Evolutionary conservation across 768 basidiomycete species (phyloP), one percentile per base, ranked within the genome.

Genomic region (Lactarius akahatsu): DNA sequence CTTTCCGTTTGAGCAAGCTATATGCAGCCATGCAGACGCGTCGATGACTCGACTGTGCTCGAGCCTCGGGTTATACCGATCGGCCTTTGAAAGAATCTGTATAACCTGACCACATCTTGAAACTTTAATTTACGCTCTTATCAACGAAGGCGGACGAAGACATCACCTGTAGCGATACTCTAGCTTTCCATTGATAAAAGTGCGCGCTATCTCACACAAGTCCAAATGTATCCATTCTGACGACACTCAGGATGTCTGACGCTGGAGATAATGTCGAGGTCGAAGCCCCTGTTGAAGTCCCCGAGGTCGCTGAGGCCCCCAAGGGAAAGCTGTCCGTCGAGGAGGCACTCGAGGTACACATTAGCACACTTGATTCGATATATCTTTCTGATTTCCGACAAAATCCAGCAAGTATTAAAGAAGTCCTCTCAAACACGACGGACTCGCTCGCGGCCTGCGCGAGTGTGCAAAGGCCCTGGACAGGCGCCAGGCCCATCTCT

Each of bases 381-480:
- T 34, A 7, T n/a, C n/a, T 57, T 23, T 16, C 63, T 18, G 54
- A 38, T 30, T 7, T 15, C 61, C 23, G 45, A 11, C 26, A 60
- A 20, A 23, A 36, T 77, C 62, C 77, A 98, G 91, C 91, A 96
- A 91, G 96, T 99, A 71, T 83, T 99, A 86, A 99, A 98, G 86
- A 97, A 94, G 76, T 93, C 96, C 96, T 65, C 89, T 99, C 74
- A 89, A 95, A 71, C 96, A 98, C 82, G 96, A 99, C 77, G 96
- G 96, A 76, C 94, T 99, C 69, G 94, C 96, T 67, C 92, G 96
- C 71, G 96, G 96, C 79, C 90, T 99, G 71, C 93, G 96, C 71
- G 96, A 99, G 83, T 90, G 87, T 76, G 91, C 96, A 76, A 99
- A 99, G 85, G 93, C 96, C 68, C 85, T 99, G 72, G 96, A 99